A percentile compares a stretch with the other conserved stretches of the same genome.
Conservation (phyloP, 2,329 filamentous ascomycete species). For the Trichoderma simmonsii region DNA sequence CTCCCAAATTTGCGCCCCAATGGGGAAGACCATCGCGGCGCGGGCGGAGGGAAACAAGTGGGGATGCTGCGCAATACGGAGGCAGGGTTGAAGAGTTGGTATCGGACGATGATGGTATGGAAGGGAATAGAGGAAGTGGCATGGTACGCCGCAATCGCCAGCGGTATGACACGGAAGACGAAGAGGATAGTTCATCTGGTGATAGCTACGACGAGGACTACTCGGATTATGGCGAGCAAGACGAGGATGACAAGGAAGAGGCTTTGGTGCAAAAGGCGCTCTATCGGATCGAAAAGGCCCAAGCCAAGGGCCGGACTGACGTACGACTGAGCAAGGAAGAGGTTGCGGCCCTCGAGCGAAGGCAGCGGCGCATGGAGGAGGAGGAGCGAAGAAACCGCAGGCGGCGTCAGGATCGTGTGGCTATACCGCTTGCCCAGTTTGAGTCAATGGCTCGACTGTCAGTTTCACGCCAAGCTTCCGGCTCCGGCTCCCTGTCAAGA, state of each 20-base stretch:
- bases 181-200: conserved; percentile 26
- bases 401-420: conserved; percentile 46
- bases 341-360: conserved; percentile 72
- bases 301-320: conserved; percentile 70
- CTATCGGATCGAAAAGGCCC: conserved; percentile 74
- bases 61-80: conserved; percentile 40
- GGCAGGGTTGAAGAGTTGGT: conserved; percentile 64
- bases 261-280: conserved; percentile 73
- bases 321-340: conserved; percentile 79
- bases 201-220: conserved; percentile 34
- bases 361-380: conserved; percentile 57
- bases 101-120: conserved; percentile 57
- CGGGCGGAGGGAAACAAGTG: conserved; percentile 62
- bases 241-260: conserved; percentile 57
- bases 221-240: conserved; percentile 31
- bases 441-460: conserved; percentile 39
- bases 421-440: conserved; percentile 53
- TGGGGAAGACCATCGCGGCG: conserved; percentile 99
- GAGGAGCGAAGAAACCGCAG: conserved; percentile 39
- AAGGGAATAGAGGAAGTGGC: conserved; percentile 43
- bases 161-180: conserved; percentile 30
- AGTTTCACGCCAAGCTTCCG: conserved; percentile 3
- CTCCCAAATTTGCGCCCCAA: conserved; percentile 89
- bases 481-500: neutral
- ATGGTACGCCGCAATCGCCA: conserved; percentile 39